Conservation (phyloP, 75 land plant species). For the Pinus albicaulis region DNA sequence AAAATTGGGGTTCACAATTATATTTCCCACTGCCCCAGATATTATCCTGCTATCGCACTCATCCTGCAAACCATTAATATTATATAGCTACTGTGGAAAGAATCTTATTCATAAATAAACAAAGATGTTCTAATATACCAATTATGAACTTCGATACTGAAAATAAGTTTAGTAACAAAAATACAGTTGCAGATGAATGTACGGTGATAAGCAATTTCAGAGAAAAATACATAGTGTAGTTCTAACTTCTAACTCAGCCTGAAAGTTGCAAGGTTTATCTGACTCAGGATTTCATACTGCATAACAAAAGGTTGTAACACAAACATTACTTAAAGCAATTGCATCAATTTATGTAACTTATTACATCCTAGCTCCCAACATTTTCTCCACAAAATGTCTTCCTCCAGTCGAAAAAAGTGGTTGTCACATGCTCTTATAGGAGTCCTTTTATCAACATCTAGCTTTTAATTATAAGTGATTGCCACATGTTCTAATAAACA, state of each 20-base stretch:
- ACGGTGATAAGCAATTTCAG: neutral
- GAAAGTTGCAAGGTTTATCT: neutral
- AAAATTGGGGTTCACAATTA: slow-evolving; percentile 49
- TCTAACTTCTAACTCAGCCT: neutral
- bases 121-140: neutral
- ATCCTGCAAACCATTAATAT: neutral
- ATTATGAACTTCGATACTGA: neutral
- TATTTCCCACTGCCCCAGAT: slow-evolving; percentile 19
- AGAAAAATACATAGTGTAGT: neutral
- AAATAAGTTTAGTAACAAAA: neutral
- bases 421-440: too few species aligned
- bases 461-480: too few species aligned
- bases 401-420: neutral
- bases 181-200: neutral
- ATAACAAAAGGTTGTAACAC: neutral
- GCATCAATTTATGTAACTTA: neutral
- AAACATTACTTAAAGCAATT: neutral
- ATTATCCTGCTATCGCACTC: neutral
- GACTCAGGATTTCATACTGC: neutral
- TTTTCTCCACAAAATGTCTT: neutral
- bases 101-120: too few species aligned
- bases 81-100: neutral
- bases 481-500: too few species aligned
- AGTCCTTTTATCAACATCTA: too few species aligned
- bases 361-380: neutral